These are phyloP conservation scores for Camelina hispida DNA, from an alignment of 345 rosid genomes.

Conservation along the genomic window DNA sequence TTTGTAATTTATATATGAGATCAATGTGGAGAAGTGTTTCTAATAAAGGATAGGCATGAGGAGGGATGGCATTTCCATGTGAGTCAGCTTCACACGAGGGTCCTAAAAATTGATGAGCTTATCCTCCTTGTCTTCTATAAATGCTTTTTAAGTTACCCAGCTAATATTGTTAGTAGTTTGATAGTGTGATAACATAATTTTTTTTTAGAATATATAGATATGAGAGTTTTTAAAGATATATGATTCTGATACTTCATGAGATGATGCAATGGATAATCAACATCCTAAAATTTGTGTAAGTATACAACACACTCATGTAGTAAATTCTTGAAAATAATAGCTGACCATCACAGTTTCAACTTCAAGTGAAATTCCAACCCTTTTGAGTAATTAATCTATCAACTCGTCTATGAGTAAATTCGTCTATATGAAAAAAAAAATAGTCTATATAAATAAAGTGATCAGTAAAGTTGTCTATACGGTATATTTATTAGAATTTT, in stretches of 20 bases:
- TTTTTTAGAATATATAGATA: background rate
- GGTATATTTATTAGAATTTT: too few relatives aligned
- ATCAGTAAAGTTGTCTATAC: background rate
- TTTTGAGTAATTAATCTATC: background rate
- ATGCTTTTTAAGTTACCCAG: constrained; percentile 35
- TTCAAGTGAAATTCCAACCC: background rate
- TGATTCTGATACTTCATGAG: constrained; percentile 21
- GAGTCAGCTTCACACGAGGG: constrained; percentile 40
- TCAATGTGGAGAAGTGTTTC: constrained; percentile 11
- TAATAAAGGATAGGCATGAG: constrained; percentile 23
- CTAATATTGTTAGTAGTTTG: constrained; percentile 25
- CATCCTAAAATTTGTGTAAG: background rate
- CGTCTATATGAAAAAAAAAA: background rate
- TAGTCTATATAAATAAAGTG: too few relatives aligned
- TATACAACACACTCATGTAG: background rate
- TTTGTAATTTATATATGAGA: constrained; percentile 12
- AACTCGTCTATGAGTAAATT: background rate
- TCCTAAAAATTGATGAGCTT: constrained; percentile 26
- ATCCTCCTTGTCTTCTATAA: background rate
- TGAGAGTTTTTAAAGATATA: background rate
- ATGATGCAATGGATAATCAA: constrained; percentile 24
- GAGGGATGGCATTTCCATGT: constrained; percentile 36
- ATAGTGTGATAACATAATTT: background rate
- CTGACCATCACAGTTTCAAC: background rate
- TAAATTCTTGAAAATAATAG: background rate